Evolutionary conservation across 1,139 yeast genomes (phyloP).

Genomic region (Candida buenavistaensis): DNA sequence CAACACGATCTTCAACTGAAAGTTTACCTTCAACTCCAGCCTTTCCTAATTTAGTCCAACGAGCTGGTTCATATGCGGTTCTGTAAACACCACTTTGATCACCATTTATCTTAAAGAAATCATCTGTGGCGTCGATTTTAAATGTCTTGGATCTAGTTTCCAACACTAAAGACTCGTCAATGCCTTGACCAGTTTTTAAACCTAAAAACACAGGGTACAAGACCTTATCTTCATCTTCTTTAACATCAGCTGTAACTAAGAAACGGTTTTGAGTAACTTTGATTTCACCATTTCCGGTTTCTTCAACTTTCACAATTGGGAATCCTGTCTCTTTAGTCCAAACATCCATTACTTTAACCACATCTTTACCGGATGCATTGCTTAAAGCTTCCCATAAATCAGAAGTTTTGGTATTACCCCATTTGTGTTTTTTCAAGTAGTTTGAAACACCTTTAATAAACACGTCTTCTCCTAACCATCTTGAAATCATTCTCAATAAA

Average conservation of each 20-base stretch:
- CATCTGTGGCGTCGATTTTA: constrained; percentile 42
- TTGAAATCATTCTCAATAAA: constrained; percentile 70
- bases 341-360: constrained; percentile 69
- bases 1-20: constrained; percentile 82
- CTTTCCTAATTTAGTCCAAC: constrained; percentile 72
- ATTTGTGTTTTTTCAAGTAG: constrained; percentile 72
- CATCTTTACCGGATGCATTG: constrained; percentile 77
- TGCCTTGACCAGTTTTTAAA: constrained; percentile 64
- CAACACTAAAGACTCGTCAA: constrained; percentile 63
- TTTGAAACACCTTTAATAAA: constrained; percentile 74
- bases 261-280: constrained; percentile 73
- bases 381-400: constrained; percentile 82
- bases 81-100: constrained; percentile 84
- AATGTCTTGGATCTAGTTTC: constrained; percentile 54
- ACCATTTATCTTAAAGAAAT: constrained; percentile 76
- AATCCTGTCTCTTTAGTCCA: constrained; percentile 88
- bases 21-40: constrained; percentile 67
- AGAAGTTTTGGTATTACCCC: constrained; percentile 75
- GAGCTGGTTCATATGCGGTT: constrained; percentile 71
- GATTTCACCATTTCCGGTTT: constrained; percentile 38
- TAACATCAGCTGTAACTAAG: constrained; percentile 80
- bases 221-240: constrained; percentile 57
- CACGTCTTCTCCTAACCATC: constrained; percentile 68
- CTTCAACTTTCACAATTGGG: constrained; percentile 69
- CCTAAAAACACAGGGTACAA: constrained; percentile 85